These are phyloP conservation scores for Barbarea vulgaris DNA, from an alignment of 345 rosid genomes.

Conservation along the genomic window DNA sequence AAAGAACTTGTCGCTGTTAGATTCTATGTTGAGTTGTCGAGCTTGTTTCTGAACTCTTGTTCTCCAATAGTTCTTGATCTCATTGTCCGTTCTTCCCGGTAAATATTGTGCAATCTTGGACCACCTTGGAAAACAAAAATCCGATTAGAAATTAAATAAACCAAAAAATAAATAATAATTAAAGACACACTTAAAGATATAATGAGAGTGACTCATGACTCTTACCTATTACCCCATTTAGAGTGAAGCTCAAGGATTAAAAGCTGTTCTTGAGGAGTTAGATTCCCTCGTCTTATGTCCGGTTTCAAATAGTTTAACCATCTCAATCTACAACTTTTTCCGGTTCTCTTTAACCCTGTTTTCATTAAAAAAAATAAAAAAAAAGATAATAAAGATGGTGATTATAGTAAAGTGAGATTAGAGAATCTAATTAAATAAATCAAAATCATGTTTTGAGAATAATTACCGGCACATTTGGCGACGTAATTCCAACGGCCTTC, in stretches of 20 bases:
- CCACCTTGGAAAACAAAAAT: slow-evolving; percentile 55
- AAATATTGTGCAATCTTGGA: slow-evolving; percentile 87
- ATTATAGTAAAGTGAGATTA: background rate
- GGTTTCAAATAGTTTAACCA: slow-evolving; percentile 95
- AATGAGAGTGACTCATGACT: slow-evolving; percentile 41
- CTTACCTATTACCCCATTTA: slow-evolving; percentile 94
- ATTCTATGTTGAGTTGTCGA: slow-evolving; percentile 72
- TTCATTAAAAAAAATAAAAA: background rate
- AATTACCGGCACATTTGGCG: slow-evolving; percentile 82
- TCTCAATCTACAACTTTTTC: slow-evolving; percentile 92
- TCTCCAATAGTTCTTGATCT: slow-evolving; percentile 96
- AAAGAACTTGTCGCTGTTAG: slow-evolving; percentile 69
- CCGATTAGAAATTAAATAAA: background rate
- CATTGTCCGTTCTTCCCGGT: slow-evolving; percentile 94
- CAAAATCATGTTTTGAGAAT: background rate
- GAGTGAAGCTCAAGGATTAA: slow-evolving; percentile 89
- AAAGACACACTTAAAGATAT: background rate
- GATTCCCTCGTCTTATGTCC: slow-evolving; percentile 85
- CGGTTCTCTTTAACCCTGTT: slow-evolving; percentile 79
- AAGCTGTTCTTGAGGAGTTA: slow-evolving; percentile 80
- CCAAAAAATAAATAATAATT: background rate
- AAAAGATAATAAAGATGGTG: background rate
- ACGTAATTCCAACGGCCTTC: slow-evolving; percentile 90
- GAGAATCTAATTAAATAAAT: background rate
- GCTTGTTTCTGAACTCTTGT: slow-evolving; percentile 95